Evolutionary conservation across 1,284 basidiomycete genomes (phyloP).

Genomic region (Sutorius eximius): DNA sequence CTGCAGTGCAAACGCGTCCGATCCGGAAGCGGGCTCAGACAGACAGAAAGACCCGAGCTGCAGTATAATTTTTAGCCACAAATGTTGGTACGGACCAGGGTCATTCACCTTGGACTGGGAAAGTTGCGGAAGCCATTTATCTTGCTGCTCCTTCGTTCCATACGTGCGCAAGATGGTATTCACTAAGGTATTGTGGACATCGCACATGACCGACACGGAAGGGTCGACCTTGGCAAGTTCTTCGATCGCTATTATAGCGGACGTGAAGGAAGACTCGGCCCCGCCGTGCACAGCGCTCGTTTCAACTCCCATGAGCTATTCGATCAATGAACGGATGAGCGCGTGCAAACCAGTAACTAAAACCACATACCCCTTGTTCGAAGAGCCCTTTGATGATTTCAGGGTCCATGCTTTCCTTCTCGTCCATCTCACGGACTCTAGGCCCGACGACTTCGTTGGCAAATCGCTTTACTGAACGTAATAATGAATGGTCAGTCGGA

Average conservation of each 20-base stretch:
- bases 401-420: constrained; percentile 94
- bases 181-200: constrained; percentile 98
- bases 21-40: constrained; percentile 90
- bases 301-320: constrained; percentile 95
- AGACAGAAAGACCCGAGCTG: constrained; percentile 96
- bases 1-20: constrained; percentile 96
- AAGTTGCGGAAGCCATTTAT: constrained; percentile 88
- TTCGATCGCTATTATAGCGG: constrained; percentile 96
- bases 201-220: constrained; percentile 94
- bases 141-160: constrained; percentile 81
- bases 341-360: not conserved
- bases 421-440: constrained; percentile 96
- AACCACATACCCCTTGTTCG: constrained; percentile 82
- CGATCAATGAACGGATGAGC: not conserved
- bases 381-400: constrained; percentile 87
- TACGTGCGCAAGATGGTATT: constrained; percentile 94
- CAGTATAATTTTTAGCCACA: not conserved
- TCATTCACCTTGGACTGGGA: constrained; percentile 69
- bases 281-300: constrained; percentile 84
- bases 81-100: not conserved
- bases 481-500: not conserved
- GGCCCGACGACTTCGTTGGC: constrained; percentile 88
- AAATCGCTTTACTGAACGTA: constrained; percentile 73
- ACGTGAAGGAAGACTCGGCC: constrained; percentile 89
- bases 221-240: constrained; percentile 97